These are phyloP conservation scores for Fagopyrum tataricum DNA, from an alignment of 148 eudicot genomes.

Conservation along the genomic window DNA sequence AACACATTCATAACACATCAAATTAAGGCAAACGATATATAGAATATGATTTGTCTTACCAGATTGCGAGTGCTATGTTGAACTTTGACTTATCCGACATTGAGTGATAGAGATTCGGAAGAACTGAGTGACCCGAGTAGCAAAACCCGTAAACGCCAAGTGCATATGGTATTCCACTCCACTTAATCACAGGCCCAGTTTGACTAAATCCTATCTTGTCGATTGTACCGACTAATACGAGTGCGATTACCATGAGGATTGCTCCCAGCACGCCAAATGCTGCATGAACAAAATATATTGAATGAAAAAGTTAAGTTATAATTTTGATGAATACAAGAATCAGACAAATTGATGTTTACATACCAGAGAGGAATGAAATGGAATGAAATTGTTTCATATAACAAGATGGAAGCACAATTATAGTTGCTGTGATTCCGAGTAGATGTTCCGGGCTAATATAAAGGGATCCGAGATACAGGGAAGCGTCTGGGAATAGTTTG, in stretches of 20 bases:
- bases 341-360: neutral
- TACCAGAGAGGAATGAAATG: slow-evolving; percentile 8
- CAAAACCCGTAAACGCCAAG: slow-evolving; percentile 82
- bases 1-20: neutral
- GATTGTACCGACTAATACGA: slow-evolving; percentile 42
- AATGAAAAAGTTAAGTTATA: too few relatives aligned
- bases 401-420: slow-evolving; percentile 10
- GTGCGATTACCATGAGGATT: slow-evolving; percentile 42
- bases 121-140: slow-evolving; percentile 78
- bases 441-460: slow-evolving; percentile 7
- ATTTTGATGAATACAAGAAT: neutral
- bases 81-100: slow-evolving; percentile 85
- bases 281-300: slow-evolving; percentile 23
- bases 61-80: slow-evolving; percentile 37
- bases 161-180: slow-evolving; percentile 74
- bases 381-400: slow-evolving; percentile 4
- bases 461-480: slow-evolving; percentile 2
- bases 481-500: slow-evolving; percentile 2
- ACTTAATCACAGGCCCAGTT: slow-evolving; percentile 49
- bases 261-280: slow-evolving; percentile 73
- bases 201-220: slow-evolving; percentile 63
- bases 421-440: neutral
- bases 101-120: slow-evolving; percentile 85
- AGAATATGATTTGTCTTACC: neutral
- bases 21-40: neutral